Base-by-base conservation (phyloP, 495 filamentous ascomycete species). In the Evernia prunastri region DNA sequence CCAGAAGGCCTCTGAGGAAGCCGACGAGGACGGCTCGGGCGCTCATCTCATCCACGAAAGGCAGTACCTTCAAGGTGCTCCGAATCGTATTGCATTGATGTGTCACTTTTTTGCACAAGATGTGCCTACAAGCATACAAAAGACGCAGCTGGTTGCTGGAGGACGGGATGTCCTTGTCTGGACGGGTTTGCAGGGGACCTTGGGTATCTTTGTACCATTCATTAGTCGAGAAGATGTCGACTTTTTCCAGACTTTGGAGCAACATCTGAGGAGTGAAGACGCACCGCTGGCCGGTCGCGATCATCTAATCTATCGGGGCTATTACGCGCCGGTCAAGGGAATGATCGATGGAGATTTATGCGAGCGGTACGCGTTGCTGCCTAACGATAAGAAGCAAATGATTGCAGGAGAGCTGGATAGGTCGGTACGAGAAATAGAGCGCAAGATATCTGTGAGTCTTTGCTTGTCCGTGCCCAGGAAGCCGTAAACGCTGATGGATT, bases 321-420 rank as follows among this genome's bases (percentile, higher is more conserved):
- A 97, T 72, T 97, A 99, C 72, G 90, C 88, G n/a, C 95, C 95
- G 2, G 90, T 94, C 18, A 99, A 99, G 81, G 91, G 91, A 0
- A 86, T 96, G 35, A 95, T 99, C 72, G 95, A 99, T 75, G 95
- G 95, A n/a, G 95, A 99, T 79, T 65, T 99, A 65, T 96, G 92
- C 71, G 95, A 99, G 79, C 82, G 90, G 70, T 99, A 91, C 73
- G 83, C 88, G 59, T 73, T 92, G 56, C 77, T 97, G 65, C 81
- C 88, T 39, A 87, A 84, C 65, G 91, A 96, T 71, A 90, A 87
- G 77, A 96, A 96, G 81, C 86, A 90, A 76, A 92, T 89, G 86
- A 95, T 97, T 80, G 93, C 92, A 4, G 91, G 81, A 53, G 92
- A 97, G 74, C 76, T 97, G 67, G 93, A 96, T 76, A 85, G 94